Percentiles rank a stretch among this genome's conserved stretches.
phyloP scores from a whole-genome alignment of 306 rosid species.

The Lithocarpus polystachyus region DNA sequence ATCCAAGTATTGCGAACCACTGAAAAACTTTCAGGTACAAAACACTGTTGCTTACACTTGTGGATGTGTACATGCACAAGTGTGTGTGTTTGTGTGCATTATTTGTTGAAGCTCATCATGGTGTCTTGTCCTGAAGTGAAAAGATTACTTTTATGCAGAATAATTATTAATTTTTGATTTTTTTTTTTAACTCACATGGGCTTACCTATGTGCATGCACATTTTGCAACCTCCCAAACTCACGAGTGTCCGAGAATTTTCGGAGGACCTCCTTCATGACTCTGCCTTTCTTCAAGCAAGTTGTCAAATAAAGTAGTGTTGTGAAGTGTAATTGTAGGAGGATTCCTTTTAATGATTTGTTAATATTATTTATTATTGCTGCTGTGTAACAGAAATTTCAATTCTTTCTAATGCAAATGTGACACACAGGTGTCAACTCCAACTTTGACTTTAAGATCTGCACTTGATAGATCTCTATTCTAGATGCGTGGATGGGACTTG shows the following conservation, averaged over 20 bases:
- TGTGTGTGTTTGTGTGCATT: not conserved
- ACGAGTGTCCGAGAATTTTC: not conserved
- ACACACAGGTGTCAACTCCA: too few relatives aligned
- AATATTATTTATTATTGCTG: not conserved
- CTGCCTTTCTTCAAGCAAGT: not conserved
- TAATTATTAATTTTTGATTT: not conserved
- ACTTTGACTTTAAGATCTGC: not conserved
- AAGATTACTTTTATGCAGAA: not conserved
- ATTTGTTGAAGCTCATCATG: not conserved
- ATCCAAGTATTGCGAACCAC: slow-evolving; percentile 45
- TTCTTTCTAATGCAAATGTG: not conserved
- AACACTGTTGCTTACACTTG: not conserved
- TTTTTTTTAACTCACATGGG: not conserved
- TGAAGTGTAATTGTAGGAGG: not conserved
- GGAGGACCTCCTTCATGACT: not conserved
- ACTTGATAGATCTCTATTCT: not conserved
- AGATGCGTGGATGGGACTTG: not conserved
- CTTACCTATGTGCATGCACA: not conserved
- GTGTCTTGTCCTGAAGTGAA: not conserved
- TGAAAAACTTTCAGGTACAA: slow-evolving; percentile 73
- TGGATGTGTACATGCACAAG: not conserved
- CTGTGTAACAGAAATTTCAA: not conserved
- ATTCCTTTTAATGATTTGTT: not conserved
- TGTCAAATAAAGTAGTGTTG: not conserved
- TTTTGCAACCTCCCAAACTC: not conserved